Conservation (phyloP, 225 moss, liverwort and hornwort species). For the Bryoerythrophyllum caledonicum region DNA sequence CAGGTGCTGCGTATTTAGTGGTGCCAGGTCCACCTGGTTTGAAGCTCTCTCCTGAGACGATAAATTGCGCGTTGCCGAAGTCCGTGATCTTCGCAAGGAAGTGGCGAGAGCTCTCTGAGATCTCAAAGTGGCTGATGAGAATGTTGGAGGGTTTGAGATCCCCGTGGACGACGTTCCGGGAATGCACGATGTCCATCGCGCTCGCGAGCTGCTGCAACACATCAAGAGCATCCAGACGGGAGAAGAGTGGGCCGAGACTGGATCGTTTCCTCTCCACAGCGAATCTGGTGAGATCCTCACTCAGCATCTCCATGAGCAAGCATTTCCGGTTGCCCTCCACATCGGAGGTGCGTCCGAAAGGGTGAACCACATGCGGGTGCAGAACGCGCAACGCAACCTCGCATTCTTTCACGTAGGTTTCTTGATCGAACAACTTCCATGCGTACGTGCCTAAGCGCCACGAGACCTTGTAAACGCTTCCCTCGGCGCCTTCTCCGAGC, state of each 20-base stretch:
- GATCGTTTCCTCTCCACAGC: background rate
- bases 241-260: background rate
- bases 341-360: too few relatives aligned
- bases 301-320: background rate
- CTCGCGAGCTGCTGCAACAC: slow-evolving; percentile 17
- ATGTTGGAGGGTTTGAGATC: slow-evolving; percentile 29
- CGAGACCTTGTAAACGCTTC: too few relatives aligned
- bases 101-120: background rate
- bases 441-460: too few relatives aligned
- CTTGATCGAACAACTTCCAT: too few relatives aligned
- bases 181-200: slow-evolving; percentile 4
- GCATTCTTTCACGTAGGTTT: too few relatives aligned
- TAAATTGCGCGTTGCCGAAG: slow-evolving; percentile 2
- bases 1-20: slow-evolving; percentile 12
- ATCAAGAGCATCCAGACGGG: background rate
- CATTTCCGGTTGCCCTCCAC: too few relatives aligned
- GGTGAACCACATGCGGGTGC: too few relatives aligned
- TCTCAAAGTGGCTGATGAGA: slow-evolving; percentile 15
- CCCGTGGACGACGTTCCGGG: background rate
- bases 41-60: background rate
- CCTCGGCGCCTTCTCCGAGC: too few relatives aligned
- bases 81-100: slow-evolving; percentile 20
- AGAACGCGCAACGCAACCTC: too few relatives aligned
- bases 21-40: background rate
- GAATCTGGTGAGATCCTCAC: background rate